A percentile compares a stretch with the other conserved stretches of the same genome.
Conservation (phyloP, 768 basidiomycete genomes). For the Rhodotorula paludigena region DNA sequence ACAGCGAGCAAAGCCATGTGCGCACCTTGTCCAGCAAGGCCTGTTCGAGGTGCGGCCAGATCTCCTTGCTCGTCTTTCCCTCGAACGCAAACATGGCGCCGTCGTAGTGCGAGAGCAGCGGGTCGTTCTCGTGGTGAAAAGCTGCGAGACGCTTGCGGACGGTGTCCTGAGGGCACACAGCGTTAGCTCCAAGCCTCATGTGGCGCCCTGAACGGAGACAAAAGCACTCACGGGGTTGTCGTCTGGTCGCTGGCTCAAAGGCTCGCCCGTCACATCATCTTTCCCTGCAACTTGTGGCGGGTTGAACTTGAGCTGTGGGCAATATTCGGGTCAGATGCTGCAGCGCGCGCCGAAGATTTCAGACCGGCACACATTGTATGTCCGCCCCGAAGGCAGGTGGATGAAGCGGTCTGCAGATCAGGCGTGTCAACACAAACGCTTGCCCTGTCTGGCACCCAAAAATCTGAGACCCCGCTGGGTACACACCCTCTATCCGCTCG, state of each 20-base stretch:
- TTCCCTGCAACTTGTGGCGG: constrained; percentile 69
- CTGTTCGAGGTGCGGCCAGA: constrained; percentile 76
- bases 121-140: constrained; percentile 75
- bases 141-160: constrained; percentile 69
- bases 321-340: not conserved
- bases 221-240: constrained; percentile 68
- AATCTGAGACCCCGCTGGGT: no score
- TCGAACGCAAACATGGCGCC: constrained; percentile 56
- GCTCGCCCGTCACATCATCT: constrained; percentile 83
- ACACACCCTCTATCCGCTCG: constrained; percentile 62
- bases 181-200: constrained; percentile 4
- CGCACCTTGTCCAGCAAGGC: constrained; percentile 48
- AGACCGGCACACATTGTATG: constrained; percentile 64
- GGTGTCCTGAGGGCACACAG: constrained; percentile 56
- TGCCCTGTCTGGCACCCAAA: no score
- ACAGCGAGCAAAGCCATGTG: not conserved
- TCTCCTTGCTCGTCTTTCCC: constrained; percentile 77
- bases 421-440: no score
- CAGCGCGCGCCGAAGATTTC: no score
- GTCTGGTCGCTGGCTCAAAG: constrained; percentile 78
- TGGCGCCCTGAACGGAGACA: not conserved
- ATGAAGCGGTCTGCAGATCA: constrained; percentile 68
- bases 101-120: constrained; percentile 69
- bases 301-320: constrained; percentile 59
- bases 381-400: constrained; percentile 77